Evolutionary conservation across 75 land plant species (phyloP).

Genomic region (Gnetum montanum): DNA sequence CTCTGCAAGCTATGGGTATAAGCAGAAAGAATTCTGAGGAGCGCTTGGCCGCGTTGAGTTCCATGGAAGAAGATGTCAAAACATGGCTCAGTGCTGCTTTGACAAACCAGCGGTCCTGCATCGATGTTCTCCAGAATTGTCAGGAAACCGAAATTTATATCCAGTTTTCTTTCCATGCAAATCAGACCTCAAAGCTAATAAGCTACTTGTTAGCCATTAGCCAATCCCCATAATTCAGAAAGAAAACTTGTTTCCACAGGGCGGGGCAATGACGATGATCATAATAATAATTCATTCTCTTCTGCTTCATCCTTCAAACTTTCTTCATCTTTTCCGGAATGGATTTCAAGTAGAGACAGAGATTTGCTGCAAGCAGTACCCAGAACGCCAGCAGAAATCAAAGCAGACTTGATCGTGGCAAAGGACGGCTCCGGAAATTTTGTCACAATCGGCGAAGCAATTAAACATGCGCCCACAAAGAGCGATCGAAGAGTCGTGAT

Average conservation of each 20-base stretch:
- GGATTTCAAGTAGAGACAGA: constrained; percentile 23
- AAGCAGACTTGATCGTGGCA: constrained; percentile 53
- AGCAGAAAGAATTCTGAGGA: not conserved
- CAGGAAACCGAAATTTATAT: no score
- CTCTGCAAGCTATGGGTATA: not conserved
- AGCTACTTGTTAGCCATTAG: no score
- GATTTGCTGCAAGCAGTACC: constrained; percentile 6
- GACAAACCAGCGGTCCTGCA: not conserved
- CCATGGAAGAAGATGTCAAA: no score
- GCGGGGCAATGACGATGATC: no score
- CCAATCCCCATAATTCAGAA: no score
- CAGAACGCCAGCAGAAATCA: not conserved
- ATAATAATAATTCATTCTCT: no score
- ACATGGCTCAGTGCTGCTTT: constrained; percentile 4
- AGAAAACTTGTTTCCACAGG: no score
- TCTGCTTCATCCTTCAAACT: no score
- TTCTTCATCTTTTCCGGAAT: no score
- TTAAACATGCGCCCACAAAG: constrained; percentile 34
- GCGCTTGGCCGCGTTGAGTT: not conserved
- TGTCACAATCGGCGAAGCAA: constrained; percentile 48
- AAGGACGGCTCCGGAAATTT: constrained; percentile 60
- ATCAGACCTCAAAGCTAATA: no score
- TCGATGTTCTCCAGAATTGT: not conserved
- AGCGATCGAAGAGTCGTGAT: constrained; percentile 33
- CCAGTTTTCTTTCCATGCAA: no score